These are phyloP conservation scores for Elaeagnus macrophylla DNA, from an alignment of 306 rosid genomes.

Conservation along the genomic window DNA sequence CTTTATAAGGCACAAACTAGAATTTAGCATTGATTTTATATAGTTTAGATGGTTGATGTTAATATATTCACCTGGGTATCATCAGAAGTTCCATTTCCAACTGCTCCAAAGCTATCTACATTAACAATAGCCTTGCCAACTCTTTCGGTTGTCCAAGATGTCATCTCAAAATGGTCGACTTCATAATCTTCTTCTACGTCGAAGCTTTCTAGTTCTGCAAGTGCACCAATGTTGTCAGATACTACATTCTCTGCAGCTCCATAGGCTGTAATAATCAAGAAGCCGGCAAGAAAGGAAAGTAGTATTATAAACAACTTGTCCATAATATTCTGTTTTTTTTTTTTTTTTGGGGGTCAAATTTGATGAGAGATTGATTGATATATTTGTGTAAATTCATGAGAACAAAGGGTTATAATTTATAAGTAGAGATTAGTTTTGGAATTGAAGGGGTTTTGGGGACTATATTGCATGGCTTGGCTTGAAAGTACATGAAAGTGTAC, in stretches of 20 bases:
- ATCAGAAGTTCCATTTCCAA: slow-evolving; percentile 76
- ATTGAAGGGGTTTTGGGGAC: slow-evolving; percentile 48
- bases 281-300: slow-evolving; percentile 29
- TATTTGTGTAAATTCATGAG: slow-evolving; percentile 56
- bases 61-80: slow-evolving; percentile 54
- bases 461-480: slow-evolving; percentile 85
- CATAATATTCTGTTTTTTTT: slow-evolving; percentile 40
- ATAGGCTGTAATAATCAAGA: slow-evolving; percentile 40
- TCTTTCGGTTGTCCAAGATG: slow-evolving; percentile 72
- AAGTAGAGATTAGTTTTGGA: slow-evolving; percentile 43
- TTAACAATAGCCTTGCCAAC: slow-evolving; percentile 86
- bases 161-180: slow-evolving; percentile 38
- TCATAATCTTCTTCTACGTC: slow-evolving; percentile 48
- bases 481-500: slow-evolving; percentile 80
- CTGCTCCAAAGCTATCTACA: slow-evolving; percentile 84
- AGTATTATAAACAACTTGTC: slow-evolving; percentile 44
- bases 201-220: slow-evolving; percentile 44
- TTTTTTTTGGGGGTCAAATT: too few species aligned
- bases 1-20: too few species aligned
- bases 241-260: slow-evolving; percentile 50
- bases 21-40: too few species aligned
- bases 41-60: too few species aligned
- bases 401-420: slow-evolving; percentile 60
- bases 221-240: slow-evolving; percentile 34
- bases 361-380: slow-evolving; percentile 34